Evolutionary conservation across 2,329 filamentous ascomycete genomes (phyloP).

Genomic region (Fusarium sulawesiense): DNA sequence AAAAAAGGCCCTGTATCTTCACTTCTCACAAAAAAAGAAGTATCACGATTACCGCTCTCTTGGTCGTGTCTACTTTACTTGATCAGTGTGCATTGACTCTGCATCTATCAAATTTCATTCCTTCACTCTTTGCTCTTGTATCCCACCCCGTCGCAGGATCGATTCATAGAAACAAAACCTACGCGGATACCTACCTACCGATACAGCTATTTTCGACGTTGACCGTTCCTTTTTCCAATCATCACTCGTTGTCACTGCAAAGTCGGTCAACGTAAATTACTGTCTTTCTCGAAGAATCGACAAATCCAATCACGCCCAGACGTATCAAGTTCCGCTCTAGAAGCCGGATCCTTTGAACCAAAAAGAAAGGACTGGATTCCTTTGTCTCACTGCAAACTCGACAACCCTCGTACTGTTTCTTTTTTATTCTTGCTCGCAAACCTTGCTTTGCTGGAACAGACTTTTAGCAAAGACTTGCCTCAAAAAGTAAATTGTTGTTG

Average conservation of each 20-base stretch:
- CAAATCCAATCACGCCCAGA: slow-evolving; percentile 31
- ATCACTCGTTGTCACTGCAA: slow-evolving; percentile 31
- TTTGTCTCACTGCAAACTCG: slow-evolving; percentile 39
- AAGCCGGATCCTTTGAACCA: slow-evolving; percentile 35
- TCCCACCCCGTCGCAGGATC: slow-evolving; percentile 45
- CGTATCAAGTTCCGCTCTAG: slow-evolving; percentile 29
- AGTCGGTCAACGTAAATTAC: slow-evolving; percentile 26
- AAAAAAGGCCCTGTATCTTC: slow-evolving; percentile 41
- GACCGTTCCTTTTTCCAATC: slow-evolving; percentile 44
- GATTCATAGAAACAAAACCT: slow-evolving; percentile 34
- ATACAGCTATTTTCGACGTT: slow-evolving; percentile 46
- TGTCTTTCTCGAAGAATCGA: slow-evolving; percentile 36
- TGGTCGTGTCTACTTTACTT: slow-evolving; percentile 32
- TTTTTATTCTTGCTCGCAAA: slow-evolving; percentile 27
- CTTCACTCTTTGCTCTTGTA: slow-evolving; percentile 31
- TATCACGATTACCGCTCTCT: slow-evolving; percentile 38
- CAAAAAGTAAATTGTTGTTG: slow-evolving; percentile 26
- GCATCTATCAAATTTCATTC: slow-evolving; percentile 24
- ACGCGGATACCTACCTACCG: slow-evolving; percentile 40
- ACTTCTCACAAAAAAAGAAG: slow-evolving; percentile 37
- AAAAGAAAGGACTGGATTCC: slow-evolving; percentile 45
- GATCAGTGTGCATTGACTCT: slow-evolving; percentile 31
- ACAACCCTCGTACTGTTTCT: slow-evolving; percentile 24
- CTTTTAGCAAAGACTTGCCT: slow-evolving; percentile 21
- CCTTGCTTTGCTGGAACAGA: slow-evolving; percentile 19